Percentiles rank a stretch among this genome's conserved stretches.
These are phyloP conservation scores for Gnaphalium uliginosum DNA, from an alignment of 129 eudicot genomes.

Conservation along the genomic window DNA sequence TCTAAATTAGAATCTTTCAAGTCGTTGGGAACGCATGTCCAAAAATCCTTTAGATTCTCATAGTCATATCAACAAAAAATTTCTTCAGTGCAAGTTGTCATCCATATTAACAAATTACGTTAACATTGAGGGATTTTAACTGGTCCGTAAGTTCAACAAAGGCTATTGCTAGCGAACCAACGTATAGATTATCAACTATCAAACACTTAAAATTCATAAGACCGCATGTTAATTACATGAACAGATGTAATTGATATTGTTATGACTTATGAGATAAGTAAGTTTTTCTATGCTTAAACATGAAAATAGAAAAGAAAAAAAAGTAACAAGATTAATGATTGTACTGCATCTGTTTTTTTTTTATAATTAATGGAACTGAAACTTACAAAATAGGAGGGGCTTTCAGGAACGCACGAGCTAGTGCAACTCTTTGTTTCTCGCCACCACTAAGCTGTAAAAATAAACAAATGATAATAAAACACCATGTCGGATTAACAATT, in stretches of 20 bases:
- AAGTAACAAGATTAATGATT: background rate
- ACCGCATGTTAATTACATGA: background rate
- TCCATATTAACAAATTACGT: background rate
- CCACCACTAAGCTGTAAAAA: constrained; percentile 93
- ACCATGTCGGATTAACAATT: background rate
- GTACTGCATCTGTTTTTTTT: background rate
- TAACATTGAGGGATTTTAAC: background rate
- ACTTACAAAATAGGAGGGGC: constrained; percentile 87
- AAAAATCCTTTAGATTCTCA: constrained; percentile 8
- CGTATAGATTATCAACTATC: background rate
- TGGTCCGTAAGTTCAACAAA: background rate
- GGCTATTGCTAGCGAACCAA: background rate
- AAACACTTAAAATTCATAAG: too few relatives aligned
- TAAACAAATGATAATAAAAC: background rate
- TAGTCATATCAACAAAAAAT: background rate
- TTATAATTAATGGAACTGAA: too few relatives aligned
- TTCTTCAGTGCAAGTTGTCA: background rate
- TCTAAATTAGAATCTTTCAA: background rate
- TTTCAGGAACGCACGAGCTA: constrained; percentile 94
- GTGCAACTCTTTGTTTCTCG: constrained; percentile 94
- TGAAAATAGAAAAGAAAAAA: background rate
- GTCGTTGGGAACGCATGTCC: background rate
- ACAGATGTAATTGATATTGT: background rate
- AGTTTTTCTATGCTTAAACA: constrained; percentile 1
- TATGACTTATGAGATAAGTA: background rate